Percentiles rank a stretch among this genome's conserved stretches.
Conservation (phyloP, 176 grass and related monocot genomes). For the Oryza brachyantha region DNA sequence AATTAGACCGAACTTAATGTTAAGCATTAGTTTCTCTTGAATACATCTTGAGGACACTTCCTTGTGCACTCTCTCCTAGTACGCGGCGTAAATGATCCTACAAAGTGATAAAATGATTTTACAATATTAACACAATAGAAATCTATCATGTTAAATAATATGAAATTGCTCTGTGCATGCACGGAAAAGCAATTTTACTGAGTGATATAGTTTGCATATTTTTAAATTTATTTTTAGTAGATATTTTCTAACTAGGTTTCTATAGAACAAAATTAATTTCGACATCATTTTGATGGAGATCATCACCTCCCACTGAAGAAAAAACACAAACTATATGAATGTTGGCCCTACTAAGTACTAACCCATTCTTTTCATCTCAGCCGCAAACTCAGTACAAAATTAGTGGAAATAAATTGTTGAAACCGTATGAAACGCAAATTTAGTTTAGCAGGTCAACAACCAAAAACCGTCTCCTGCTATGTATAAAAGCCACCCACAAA, state of each 20-base stretch:
- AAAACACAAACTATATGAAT: not conserved
- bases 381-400: not conserved
- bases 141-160: not conserved
- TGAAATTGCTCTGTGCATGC: not conserved
- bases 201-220: not conserved
- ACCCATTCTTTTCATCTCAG: conserved; percentile 12
- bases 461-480: not conserved
- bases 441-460: conserved; percentile 16
- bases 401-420: not conserved
- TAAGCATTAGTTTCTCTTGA: no score
- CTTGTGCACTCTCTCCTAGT: not conserved
- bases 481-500: conserved; percentile 30
- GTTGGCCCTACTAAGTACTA: conserved; percentile 15
- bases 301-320: not conserved
- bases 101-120: not conserved
- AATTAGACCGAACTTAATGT: no score
- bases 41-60: not conserved
- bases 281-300: not conserved
- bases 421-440: not conserved
- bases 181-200: not conserved
- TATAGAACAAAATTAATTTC: not conserved
- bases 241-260: not conserved
- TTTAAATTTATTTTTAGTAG: not conserved
- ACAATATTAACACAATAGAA: not conserved
- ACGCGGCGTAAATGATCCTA: not conserved